Percentiles rank a stretch among this genome's conserved stretches.
Conservation (phyloP, 2,329 filamentous ascomycete genomes). For the Samsoniella hepiali region DNA sequence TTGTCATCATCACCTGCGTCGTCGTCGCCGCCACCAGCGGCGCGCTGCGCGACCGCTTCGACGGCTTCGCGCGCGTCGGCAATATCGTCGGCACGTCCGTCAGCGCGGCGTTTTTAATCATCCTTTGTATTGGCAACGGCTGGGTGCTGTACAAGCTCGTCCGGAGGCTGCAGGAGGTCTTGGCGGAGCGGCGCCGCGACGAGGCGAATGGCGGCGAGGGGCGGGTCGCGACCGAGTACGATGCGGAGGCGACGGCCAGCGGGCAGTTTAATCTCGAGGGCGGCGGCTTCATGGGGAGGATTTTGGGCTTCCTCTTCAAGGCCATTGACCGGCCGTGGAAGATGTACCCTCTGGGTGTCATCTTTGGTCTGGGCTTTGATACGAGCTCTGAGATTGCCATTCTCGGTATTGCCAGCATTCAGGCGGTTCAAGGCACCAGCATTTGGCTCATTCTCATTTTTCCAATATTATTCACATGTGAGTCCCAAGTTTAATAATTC, state of each 20-base stretch:
- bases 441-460: constrained; percentile 95
- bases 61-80: constrained; percentile 73
- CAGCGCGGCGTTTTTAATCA: constrained; percentile 75
- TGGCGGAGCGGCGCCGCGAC: constrained; percentile 37
- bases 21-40: constrained; percentile 89
- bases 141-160: constrained; percentile 82
- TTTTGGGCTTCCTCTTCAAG: constrained; percentile 74
- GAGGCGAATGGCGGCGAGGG: constrained; percentile 28
- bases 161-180: constrained; percentile 60
- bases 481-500: constrained; percentile 22
- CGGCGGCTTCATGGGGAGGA: constrained; percentile 67
- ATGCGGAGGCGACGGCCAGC: constrained; percentile 31
- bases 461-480: constrained; percentile 81
- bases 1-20: constrained; percentile 85
- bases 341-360: constrained; percentile 85
- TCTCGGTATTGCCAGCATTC: constrained; percentile 82
- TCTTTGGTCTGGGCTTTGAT: constrained; percentile 93
- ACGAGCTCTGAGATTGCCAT: constrained; percentile 93
- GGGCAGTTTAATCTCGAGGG: constrained; percentile 68
- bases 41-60: constrained; percentile 76
- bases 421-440: constrained; percentile 79
- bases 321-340: constrained; percentile 81
- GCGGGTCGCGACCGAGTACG: constrained; percentile 26
- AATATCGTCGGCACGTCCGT: constrained; percentile 88
- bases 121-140: constrained; percentile 78